These are phyloP conservation scores for Pyrus pyrifolia DNA, from an alignment of 306 rosid genomes.

Conservation along the genomic window DNA sequence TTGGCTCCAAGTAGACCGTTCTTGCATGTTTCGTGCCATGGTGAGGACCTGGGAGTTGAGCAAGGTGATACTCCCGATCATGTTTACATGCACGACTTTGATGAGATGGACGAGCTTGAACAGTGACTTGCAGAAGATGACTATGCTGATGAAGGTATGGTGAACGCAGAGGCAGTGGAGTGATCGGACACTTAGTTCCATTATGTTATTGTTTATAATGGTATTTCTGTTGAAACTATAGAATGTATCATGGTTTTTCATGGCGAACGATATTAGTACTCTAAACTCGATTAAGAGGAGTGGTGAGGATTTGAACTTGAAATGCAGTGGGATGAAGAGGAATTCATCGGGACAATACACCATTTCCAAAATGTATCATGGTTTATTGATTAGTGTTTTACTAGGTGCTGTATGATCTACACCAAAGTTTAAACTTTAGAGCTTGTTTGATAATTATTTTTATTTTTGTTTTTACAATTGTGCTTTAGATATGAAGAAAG, in stretches of 20 bases:
- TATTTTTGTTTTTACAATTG: no score
- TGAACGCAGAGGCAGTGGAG: constrained; percentile 35
- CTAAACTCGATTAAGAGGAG: neutral
- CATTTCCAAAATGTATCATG: neutral
- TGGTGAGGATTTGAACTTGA: neutral
- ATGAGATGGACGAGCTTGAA: constrained; percentile 76
- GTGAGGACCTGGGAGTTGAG: constrained; percentile 76
- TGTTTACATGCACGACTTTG: constrained; percentile 50
- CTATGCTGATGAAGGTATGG: constrained; percentile 60
- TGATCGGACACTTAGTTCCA: constrained; percentile 2
- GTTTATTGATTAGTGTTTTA: neutral
- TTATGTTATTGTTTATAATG: constrained; percentile 3
- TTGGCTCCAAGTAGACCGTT: constrained; percentile 71
- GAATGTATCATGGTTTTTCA: neutral
- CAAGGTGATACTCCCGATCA: constrained; percentile 53
- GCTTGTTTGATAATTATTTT: no score
- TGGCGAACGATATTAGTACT: neutral
- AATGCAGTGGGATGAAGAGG: no score
- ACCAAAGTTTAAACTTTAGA: neutral
- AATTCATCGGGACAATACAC: neutral
- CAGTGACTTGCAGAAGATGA: constrained; percentile 69
- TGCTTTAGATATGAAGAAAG: no score
- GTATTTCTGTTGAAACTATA: neutral
- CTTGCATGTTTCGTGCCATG: constrained; percentile 73
- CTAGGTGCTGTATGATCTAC: neutral